Evolutionary conservation across 257 asterid species (phyloP), one percentile per base, ranked within the genome.

Genomic region (Solanum pennellii): DNA sequence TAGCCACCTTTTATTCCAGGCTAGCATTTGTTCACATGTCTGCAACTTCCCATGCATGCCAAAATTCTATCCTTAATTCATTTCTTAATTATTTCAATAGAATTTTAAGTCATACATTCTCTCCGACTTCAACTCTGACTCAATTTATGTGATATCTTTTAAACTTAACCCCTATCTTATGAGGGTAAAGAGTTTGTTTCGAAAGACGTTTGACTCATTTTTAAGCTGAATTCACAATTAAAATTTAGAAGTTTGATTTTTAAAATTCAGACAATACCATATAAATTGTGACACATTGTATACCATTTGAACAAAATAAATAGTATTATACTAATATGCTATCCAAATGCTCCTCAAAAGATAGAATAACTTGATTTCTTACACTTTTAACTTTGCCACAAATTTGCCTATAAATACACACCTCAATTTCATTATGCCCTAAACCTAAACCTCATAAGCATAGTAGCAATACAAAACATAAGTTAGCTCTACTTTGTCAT

Each of bases 1-100:
- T 77, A 25, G 39, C 65, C 39, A 44, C 62, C 65, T 77, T 71
- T 45, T 45, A 27, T 74, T 52, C 73, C 52, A 45, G 56, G 83
- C 85, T 85, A 83, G 86, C 87, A 65, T 80, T 89, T 47, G 87
- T 87, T 85, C 87, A 87, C 88, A 85, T 85, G 90, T 60, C 86
- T 86, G 65, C 72, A n/a, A 65, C 72, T n/a, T 12, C 29, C 23
- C 86, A 75, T 83, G 79, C 35, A 37, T 60, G 49, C 31, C 86
- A 80, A 44, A 73, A 86, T 79, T 41, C 44, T 42, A 33, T 49
- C 15, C 16, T 45, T 37, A 5, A 1, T 37, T 85, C 79, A 49
- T 37, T 73, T 35, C 18, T 14, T 33, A 8, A 59, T 41, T 66
- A 45, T 15, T 59, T 37, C 35, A 59, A 37, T 35, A 71, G 42